These are phyloP conservation scores for Cytospora piceae DNA, from an alignment of 2,329 filamentous ascomycete genomes.

Conservation along the genomic window DNA sequence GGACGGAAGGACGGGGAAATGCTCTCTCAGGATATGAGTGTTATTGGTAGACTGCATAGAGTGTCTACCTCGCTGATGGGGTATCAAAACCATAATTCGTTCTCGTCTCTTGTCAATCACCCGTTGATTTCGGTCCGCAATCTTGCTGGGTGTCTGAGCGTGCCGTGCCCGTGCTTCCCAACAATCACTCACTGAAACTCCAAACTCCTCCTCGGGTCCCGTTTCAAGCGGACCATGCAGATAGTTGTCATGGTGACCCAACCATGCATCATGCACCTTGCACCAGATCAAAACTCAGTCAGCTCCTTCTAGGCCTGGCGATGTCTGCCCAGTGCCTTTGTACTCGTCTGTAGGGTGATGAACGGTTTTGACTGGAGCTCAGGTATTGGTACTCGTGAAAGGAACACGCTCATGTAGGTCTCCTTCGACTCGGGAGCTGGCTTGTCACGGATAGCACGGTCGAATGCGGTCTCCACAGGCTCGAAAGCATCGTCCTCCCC, in stretches of 20 bases:
- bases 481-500: constrained; percentile 58
- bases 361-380: constrained; percentile 56
- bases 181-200: neutral
- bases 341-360: constrained; percentile 52
- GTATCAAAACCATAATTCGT: constrained; percentile 21
- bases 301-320: neutral
- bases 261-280: neutral
- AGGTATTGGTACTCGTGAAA: constrained; percentile 58
- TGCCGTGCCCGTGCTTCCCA: neutral
- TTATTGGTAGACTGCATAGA: constrained; percentile 8
- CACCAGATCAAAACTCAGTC: neutral
- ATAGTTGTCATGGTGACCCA: neutral
- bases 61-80: constrained; percentile 18
- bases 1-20: neutral
- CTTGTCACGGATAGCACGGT: constrained; percentile 51
- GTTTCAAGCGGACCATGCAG: neutral
- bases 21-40: neutral
- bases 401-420: constrained; percentile 60
- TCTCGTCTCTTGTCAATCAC: constrained; percentile 1
- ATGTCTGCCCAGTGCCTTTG: constrained; percentile 34
- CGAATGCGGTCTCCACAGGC: constrained; percentile 59
- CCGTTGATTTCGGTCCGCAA: neutral
- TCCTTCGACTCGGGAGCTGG: constrained; percentile 52
- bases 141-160: neutral
- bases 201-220: neutral